Percentiles rank a stretch among this genome's conserved stretches.
These are phyloP conservation scores for Corymbia maculata DNA, from an alignment of 345 rosid genomes.

Conservation along the genomic window DNA sequence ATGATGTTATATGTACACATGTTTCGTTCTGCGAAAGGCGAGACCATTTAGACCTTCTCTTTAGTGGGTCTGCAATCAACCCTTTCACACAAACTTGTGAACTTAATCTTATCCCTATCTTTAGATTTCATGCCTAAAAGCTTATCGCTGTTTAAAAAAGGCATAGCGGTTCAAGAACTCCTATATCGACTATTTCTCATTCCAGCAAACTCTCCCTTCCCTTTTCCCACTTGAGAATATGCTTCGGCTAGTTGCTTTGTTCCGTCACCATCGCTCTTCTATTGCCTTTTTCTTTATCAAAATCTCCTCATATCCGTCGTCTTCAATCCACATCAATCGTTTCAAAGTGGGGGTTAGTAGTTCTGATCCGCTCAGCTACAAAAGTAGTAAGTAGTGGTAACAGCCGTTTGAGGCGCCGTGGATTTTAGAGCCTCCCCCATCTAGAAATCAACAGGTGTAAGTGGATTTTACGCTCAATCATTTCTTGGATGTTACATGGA, in stretches of 20 bases:
- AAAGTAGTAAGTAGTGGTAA: neutral
- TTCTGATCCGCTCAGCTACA: neutral
- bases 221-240: neutral
- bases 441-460: neutral
- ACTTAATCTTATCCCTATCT: neutral
- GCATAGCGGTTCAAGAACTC: neutral
- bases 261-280: neutral
- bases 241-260: neutral
- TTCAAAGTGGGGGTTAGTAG: neutral
- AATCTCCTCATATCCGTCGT: neutral
- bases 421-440: neutral
- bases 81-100: neutral
- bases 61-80: rapidly evolving
- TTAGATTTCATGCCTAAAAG: neutral
- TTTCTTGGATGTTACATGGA: neutral
- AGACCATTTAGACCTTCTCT: neutral
- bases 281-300: neutral
- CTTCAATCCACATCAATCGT: neutral
- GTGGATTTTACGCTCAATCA: neutral
- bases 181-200: neutral
- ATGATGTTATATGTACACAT: neutral
- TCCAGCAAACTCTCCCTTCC: neutral
- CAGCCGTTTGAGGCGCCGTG: neutral
- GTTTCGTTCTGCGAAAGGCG: neutral
- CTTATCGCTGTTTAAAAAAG: neutral